phyloP scores from a whole-genome alignment of 2,329 filamentous ascomycete genomes.

The Neocucurbitaria cava region DNA sequence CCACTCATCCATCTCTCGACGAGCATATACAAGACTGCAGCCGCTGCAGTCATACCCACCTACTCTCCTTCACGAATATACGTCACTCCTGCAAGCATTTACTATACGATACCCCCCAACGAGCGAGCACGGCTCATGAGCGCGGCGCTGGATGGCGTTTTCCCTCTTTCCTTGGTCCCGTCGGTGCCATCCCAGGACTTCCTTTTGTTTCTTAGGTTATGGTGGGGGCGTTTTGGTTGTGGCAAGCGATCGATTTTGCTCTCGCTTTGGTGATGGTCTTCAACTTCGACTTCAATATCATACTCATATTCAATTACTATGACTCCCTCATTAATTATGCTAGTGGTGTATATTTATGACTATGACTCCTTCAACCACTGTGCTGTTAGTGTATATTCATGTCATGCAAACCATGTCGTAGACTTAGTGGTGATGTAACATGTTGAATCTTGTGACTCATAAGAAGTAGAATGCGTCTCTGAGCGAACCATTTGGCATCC shows the following conservation, averaged over 20 bases:
- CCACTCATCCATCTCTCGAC: conserved; percentile 1
- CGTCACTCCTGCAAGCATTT: conserved; percentile 13
- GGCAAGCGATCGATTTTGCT: not conserved
- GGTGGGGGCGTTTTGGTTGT: not conserved
- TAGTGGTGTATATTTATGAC: no score
- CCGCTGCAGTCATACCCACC: not conserved
- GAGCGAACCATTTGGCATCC: no score
- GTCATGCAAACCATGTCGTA: no score
- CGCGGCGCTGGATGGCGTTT: conserved; percentile 28
- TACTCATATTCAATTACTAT: no score
- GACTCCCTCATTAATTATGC: no score
- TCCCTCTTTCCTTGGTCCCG: not conserved
- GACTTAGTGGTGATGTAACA: no score
- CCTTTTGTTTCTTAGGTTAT: not conserved
- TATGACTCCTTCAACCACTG: no score
- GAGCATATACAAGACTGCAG: not conserved
- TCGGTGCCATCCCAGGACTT: not conserved
- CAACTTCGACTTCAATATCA: not conserved
- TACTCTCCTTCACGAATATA: conserved; percentile 6
- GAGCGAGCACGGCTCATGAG: conserved; percentile 22
- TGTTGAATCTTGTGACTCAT: no score
- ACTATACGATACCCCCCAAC: conserved; percentile 35
- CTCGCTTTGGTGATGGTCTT: not conserved
- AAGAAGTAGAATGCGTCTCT: no score
- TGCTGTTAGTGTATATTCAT: no score